Evolutionary conservation across 2,329 filamentous ascomycete species (phyloP).

Genomic region (Fusarium protoensiforme): DNA sequence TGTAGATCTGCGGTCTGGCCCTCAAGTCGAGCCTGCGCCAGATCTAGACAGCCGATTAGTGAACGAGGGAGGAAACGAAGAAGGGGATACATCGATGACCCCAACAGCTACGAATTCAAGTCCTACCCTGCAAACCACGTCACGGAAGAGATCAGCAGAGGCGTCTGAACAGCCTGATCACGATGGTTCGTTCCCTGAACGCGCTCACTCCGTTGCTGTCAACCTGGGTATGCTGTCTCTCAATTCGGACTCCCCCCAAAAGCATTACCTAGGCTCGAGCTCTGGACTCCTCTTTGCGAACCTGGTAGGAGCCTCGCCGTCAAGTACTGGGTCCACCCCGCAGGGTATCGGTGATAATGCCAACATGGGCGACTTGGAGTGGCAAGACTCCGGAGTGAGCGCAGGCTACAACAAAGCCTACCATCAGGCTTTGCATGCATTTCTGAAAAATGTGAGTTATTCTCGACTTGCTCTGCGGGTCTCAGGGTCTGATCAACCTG

Average conservation of each 20-base stretch:
- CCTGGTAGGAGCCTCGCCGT: conserved; percentile 35
- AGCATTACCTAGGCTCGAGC: conserved; percentile 52
- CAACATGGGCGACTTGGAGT: background rate
- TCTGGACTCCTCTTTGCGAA: conserved; percentile 50
- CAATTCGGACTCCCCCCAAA: conserved; percentile 51
- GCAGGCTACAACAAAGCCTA: conserved; percentile 1
- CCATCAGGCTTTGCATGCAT: conserved; percentile 15
- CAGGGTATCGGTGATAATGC: background rate
- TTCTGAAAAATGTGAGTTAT: conserved; percentile 7
- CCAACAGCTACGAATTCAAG: background rate
- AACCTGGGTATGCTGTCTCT: conserved; percentile 51
- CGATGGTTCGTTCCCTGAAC: conserved; percentile 29
- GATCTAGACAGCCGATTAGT: conserved; percentile 1
- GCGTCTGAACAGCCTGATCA: background rate
- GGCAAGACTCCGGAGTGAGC: background rate
- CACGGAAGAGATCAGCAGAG: conserved; percentile 33
- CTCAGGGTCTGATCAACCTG: background rate
- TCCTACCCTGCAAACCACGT: conserved; percentile 29
- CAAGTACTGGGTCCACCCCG: conserved; percentile 14
- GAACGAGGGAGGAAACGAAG: background rate
- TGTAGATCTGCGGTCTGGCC: conserved; percentile 11
- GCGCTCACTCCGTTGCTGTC: conserved; percentile 45
- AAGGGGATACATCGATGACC: background rate
- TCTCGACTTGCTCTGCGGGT: no score
- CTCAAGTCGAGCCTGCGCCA: background rate